phyloP scores from a whole-genome alignment of 2,329 filamentous ascomycete species.

The Fulvia fulva region DNA sequence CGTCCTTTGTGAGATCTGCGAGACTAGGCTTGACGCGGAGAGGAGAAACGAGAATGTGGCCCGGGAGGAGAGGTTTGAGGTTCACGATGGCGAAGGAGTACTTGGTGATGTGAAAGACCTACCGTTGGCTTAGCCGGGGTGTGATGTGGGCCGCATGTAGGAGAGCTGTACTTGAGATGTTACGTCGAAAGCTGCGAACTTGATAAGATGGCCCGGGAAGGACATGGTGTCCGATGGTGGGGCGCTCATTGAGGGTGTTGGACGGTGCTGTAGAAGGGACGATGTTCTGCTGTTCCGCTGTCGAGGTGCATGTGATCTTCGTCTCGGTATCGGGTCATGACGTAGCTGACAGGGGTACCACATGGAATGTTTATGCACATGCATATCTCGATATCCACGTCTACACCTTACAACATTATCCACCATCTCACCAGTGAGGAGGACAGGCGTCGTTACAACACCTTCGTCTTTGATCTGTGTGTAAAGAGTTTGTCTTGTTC shows the following conservation, averaged over 20 bases:
- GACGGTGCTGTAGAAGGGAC: neutral
- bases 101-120: constrained; percentile 84
- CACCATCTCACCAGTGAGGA: too few species aligned
- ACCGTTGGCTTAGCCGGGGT: constrained; percentile 9
- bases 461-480: too few species aligned
- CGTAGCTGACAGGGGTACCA: too few species aligned
- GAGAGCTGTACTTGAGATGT: constrained; percentile 38
- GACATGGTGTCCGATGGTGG: constrained; percentile 17
- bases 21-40: constrained; percentile 63
- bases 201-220: constrained; percentile 39
- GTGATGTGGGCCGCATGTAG: constrained; percentile 3
- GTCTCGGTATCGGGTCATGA: too few species aligned
- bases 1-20: constrained; percentile 65
- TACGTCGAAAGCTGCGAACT: constrained; percentile 44
- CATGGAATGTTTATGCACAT: too few species aligned
- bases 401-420: too few species aligned
- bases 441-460: too few species aligned
- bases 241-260: constrained; percentile 8
- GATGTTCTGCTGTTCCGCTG: too few species aligned
- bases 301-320: too few species aligned
- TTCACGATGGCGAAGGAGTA: constrained; percentile 88
- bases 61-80: constrained; percentile 87
- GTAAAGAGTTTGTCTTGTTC: too few species aligned
- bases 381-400: too few species aligned
- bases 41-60: constrained; percentile 88